Evolutionary conservation across 768 basidiomycete species (phyloP), one percentile per base, ranked within the genome.

Genomic region (Lanmaoa rubissima): DNA sequence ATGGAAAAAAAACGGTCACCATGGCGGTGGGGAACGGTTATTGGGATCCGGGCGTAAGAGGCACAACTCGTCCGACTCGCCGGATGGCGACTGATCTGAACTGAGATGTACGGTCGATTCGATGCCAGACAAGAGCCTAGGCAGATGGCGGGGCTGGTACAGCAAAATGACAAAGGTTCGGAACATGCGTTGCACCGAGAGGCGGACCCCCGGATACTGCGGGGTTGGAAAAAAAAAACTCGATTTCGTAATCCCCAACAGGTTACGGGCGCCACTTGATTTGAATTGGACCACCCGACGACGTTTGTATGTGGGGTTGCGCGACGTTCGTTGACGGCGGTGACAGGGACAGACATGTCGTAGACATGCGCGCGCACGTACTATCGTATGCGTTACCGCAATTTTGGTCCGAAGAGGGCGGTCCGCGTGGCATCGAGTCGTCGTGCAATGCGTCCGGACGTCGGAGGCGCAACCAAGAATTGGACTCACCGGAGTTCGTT

Each of bases 191-290:
- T 3, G 34, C 19, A 17, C 28, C 35, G 21, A 1, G 4, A 1
- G 14, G 19, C 28, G 19, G 39, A 38, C 49, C 60, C 54, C 61
- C 53, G 8, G 50, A 48, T n/a, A 63, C 61, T 62, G 52, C 26
- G 46, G 53, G 43, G 45, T 36, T 28, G 10, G 21, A 11, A n/a
- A 44, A 53, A 38, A 36, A 4, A 28, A 26, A 31, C 28, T 8
- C 26, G 28, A 31, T 31, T 31, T n/a, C 17, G 51, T 52, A 32
- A 51, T 24, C 4, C 0, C 34, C 44, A 45, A 56, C 2, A 31
- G 5, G 21, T 34, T 3, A 19, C 40, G 31, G 26, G 28, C 12
- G 9, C 2, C 24, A 1, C 14, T 31, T 31, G 28, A 31, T 31
- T 31, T 31, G 7, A 7, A 36, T 53, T 16, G 17, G 35, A 28